Evolutionary conservation across 2,329 filamentous ascomycete genomes (phyloP).

Genomic region (Alternaria consortialis): DNA sequence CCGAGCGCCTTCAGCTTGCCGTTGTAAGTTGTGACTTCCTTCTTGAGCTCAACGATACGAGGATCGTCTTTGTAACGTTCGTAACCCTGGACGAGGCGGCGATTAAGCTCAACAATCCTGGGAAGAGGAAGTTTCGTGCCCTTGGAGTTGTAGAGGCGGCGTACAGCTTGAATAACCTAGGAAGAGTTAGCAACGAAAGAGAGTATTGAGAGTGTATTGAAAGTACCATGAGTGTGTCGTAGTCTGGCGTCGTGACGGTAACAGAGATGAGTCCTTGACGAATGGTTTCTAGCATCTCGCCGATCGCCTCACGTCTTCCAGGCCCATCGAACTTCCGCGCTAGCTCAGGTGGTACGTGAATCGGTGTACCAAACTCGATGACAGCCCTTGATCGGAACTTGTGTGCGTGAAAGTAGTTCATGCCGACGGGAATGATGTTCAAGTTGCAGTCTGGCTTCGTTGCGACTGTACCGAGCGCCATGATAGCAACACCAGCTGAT

Average conservation of each 20-base stretch:
- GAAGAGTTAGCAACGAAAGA: slow-evolving; percentile 38
- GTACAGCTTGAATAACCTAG: slow-evolving; percentile 87
- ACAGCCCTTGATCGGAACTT: slow-evolving; percentile 97
- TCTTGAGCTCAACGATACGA: slow-evolving; percentile 78
- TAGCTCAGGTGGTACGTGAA: slow-evolving; percentile 83
- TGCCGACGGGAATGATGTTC: slow-evolving; percentile 94
- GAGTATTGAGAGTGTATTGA: accelerated
- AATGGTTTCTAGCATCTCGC: slow-evolving; percentile 82
- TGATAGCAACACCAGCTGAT: slow-evolving; percentile 90
- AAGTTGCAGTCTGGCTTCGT: slow-evolving; percentile 86
- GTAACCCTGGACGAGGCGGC: slow-evolving; percentile 89
- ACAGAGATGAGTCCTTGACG: slow-evolving; percentile 86
- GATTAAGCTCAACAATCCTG: slow-evolving; percentile 92
- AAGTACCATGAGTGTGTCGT: slow-evolving; percentile 87
- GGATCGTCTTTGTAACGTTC: slow-evolving; percentile 91
- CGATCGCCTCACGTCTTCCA: slow-evolving; percentile 81
- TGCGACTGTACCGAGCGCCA: slow-evolving; percentile 90
- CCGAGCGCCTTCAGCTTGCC: slow-evolving; percentile 83
- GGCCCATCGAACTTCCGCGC: slow-evolving; percentile 83
- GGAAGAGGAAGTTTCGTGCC: slow-evolving; percentile 93
- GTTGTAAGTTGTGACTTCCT: slow-evolving; percentile 85
- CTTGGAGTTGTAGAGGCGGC: slow-evolving; percentile 91
- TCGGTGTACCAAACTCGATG: slow-evolving; percentile 90
- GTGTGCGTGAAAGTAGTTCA: slow-evolving; percentile 99
- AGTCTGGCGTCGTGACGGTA: slow-evolving; percentile 91